phyloP scores from a whole-genome alignment of 164 flowering plant genomes.

The Cinnamomum micranthum region DNA sequence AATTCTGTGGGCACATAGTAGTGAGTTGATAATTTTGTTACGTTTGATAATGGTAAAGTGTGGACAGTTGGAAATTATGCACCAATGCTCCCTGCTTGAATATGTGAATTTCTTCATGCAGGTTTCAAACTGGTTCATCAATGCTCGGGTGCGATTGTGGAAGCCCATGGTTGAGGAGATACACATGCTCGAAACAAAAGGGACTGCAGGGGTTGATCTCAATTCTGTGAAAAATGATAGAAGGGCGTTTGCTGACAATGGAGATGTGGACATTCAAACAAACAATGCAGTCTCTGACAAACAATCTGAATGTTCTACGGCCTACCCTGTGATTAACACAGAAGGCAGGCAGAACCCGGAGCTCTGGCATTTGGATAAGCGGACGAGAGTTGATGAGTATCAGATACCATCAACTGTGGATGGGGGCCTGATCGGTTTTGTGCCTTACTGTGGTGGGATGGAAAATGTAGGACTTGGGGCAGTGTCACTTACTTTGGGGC shows the following conservation, averaged over 20 bases:
- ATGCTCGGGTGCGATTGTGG: conserved; percentile 89
- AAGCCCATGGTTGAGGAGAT: conserved; percentile 97
- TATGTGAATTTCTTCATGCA: conserved; percentile 9
- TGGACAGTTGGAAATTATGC: too few relatives aligned
- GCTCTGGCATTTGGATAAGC: conserved; percentile 48
- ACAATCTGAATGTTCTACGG: conserved; percentile 19
- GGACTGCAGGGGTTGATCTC: conserved; percentile 23
- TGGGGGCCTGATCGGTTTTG: conserved; percentile 39
- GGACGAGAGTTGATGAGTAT: conserved; percentile 36
- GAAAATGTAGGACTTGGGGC: conserved; percentile 55
- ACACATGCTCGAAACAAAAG: conserved; percentile 72
- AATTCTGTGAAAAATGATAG: conserved; percentile 16
- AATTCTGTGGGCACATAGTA: too few relatives aligned
- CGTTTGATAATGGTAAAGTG: too few relatives aligned
- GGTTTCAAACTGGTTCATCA: conserved; percentile 97
- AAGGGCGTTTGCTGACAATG: conserved; percentile 4
- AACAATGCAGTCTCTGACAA: conserved; percentile 14
- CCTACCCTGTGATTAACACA: conserved; percentile 3
- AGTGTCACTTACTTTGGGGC: conserved; percentile 74
- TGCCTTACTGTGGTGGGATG: conserved; percentile 28
- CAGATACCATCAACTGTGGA: conserved; percentile 28
- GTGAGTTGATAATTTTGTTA: too few relatives aligned
- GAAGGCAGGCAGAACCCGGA: conserved; percentile 17
- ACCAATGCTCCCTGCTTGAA: not conserved
- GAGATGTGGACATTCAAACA: conserved; percentile 13